These are phyloP conservation scores for Musa schizocarpa DNA, from an alignment of 176 grass and related monocot genomes.

Conservation along the genomic window DNA sequence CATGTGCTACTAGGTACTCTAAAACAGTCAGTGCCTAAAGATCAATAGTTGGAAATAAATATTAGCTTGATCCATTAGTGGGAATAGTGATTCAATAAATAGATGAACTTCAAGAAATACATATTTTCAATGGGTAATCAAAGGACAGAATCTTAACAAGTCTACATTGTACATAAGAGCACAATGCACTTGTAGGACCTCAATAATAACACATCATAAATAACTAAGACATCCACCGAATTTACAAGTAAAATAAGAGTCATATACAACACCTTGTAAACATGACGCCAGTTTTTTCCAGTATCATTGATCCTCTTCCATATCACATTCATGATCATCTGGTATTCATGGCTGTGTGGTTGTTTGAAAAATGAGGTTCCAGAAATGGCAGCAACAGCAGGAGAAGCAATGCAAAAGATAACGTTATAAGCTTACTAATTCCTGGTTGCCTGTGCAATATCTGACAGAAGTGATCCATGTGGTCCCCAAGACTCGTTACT, in stretches of 20 bases:
- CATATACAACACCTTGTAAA: constrained; percentile 51
- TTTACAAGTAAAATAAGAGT: not conserved
- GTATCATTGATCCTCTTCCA: constrained; percentile 50
- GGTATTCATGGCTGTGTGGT: constrained; percentile 45
- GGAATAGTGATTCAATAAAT: not conserved
- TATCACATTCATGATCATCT: constrained; percentile 52
- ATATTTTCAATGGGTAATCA: not conserved
- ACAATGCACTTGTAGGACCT: not conserved
- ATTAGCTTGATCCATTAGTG: not conserved
- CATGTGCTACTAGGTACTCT: constrained; percentile 74
- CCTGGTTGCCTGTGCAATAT: constrained; percentile 68
- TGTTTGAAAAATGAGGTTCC: constrained; percentile 2
- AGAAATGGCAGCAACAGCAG: not conserved
- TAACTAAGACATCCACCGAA: not conserved
- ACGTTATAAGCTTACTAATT: constrained; percentile 52
- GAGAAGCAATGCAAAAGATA: not conserved
- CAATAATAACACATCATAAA: not conserved
- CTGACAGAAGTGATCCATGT: constrained; percentile 78
- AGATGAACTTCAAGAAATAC: not conserved
- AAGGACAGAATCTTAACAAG: not conserved
- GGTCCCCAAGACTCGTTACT: constrained; percentile 98
- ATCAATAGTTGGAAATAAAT: constrained; percentile 1
- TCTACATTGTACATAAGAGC: not conserved
- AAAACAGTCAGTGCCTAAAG: constrained; percentile 55
- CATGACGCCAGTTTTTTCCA: constrained; percentile 54